phyloP scores from a whole-genome alignment of 345 rosid genomes.

The Iberis pinnata region DNA sequence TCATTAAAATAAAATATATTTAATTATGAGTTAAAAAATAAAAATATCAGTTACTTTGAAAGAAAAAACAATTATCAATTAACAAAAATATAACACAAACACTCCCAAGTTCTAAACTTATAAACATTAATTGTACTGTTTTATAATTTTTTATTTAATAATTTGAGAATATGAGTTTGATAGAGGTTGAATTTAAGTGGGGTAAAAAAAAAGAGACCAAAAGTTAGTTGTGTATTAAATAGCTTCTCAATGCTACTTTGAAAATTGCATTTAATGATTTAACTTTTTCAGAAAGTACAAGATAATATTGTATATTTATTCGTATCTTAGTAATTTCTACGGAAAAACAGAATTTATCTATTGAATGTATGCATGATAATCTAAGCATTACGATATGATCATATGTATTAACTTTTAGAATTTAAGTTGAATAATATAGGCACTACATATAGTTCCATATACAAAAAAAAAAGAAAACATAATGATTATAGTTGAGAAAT shows the following conservation, averaged over 20 bases:
- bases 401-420: not conserved
- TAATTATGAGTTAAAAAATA: too few relatives aligned
- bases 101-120: too few relatives aligned
- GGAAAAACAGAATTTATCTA: not conserved
- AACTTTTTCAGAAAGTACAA: too few relatives aligned
- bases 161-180: not conserved
- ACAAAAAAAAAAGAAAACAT: not conserved
- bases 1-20: not conserved
- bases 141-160: not conserved
- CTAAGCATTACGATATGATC: not conserved
- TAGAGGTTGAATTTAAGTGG: slow-evolving; percentile 14
- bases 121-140: not conserved
- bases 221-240: slow-evolving; percentile 30
- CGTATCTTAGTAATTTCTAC: too few relatives aligned
- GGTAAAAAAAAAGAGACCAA: slow-evolving; percentile 3
- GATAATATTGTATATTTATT: too few relatives aligned
- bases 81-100: too few relatives aligned
- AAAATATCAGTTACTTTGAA: not conserved
- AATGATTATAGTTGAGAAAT: not conserved
- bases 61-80: too few relatives aligned
- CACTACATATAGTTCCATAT: not conserved
- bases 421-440: not conserved
- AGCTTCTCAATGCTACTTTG: slow-evolving; percentile 8
- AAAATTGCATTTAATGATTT: slow-evolving; percentile 26
- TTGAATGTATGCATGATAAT: slow-evolving; percentile 23